Percentiles rank a stretch among this genome's conserved stretches.
Conservation (phyloP, 148 eudicot genomes). For the Simmondsia chinensis region DNA sequence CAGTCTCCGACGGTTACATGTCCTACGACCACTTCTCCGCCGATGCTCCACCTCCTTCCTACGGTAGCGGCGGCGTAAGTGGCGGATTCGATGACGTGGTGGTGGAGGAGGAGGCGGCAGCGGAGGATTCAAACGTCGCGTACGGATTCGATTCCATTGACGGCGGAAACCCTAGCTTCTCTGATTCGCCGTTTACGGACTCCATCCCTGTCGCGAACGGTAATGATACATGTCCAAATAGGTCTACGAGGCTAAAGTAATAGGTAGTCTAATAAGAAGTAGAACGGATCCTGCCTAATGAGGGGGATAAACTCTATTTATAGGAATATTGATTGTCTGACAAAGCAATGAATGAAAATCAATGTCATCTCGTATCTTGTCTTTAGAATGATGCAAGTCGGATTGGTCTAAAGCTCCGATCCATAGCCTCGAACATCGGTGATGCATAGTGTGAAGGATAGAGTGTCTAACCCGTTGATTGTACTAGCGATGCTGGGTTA, state of each 20-base stretch:
- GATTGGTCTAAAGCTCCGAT: no score
- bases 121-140: conserved; percentile 18
- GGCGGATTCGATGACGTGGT: conserved; percentile 34
- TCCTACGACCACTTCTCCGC: conserved; percentile 26
- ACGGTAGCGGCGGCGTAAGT: conserved; percentile 9
- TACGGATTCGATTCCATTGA: conserved; percentile 38
- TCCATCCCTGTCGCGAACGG: conserved; percentile 41
- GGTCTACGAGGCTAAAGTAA: background rate
- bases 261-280: no score
- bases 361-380: no score
- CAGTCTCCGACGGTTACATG: conserved; percentile 12
- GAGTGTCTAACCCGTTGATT: no score
- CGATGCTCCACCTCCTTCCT: conserved; percentile 21
- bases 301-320: no score
- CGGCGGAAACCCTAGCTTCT: conserved; percentile 32
- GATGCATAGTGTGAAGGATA: no score
- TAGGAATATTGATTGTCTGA: no score
- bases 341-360: no score
- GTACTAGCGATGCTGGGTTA: no score
- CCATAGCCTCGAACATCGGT: no score
- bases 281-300: no score
- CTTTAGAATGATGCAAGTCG: no score
- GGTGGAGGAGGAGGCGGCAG: conserved; percentile 21
- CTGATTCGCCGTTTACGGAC: conserved; percentile 31
- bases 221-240: conserved; percentile 4